phyloP scores from a whole-genome alignment of 1,284 basidiomycete species.

The Tilletia setariae region DNA sequence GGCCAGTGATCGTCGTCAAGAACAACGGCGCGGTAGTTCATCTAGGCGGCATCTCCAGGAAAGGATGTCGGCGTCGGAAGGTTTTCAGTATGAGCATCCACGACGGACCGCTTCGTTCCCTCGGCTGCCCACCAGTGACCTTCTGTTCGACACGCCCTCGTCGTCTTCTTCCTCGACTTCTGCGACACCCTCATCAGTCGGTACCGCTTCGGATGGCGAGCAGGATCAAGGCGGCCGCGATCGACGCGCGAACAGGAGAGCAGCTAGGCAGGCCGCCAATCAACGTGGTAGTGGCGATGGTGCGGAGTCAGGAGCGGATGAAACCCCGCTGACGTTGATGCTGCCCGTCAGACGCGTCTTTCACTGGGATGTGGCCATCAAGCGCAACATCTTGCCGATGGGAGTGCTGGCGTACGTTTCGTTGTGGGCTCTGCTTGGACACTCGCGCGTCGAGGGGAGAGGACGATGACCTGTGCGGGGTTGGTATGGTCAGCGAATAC shows the following conservation, averaged over 20 bases:
- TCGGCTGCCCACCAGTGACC: slow-evolving; percentile 2
- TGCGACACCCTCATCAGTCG: background rate
- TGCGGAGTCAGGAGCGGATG: background rate
- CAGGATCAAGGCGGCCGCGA: background rate
- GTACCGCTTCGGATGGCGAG: slow-evolving; percentile 6
- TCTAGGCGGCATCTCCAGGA: no score
- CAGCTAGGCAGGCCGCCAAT: background rate
- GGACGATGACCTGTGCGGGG: slow-evolving; percentile 10
- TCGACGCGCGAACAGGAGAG: slow-evolving; percentile 12
- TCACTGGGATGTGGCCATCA: slow-evolving; percentile 52
- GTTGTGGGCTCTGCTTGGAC: slow-evolving; percentile 39
- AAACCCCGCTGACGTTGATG: slow-evolving; percentile 1
- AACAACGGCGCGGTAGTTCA: no score
- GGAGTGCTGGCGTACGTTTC: slow-evolving; percentile 43
- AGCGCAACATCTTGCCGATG: slow-evolving; percentile 48
- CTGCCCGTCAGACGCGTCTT: slow-evolving; percentile 38
- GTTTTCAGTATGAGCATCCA: background rate
- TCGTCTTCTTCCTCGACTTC: background rate
- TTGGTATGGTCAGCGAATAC: background rate
- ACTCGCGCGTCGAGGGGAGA: background rate
- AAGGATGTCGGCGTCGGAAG: no score
- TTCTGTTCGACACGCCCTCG: background rate
- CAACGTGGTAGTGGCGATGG: background rate
- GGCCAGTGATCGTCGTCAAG: no score
- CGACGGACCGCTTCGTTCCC: slow-evolving; percentile 9